phyloP scores from a whole-genome alignment of 2,329 filamentous ascomycete species.

The Alternaria longipes region DNA sequence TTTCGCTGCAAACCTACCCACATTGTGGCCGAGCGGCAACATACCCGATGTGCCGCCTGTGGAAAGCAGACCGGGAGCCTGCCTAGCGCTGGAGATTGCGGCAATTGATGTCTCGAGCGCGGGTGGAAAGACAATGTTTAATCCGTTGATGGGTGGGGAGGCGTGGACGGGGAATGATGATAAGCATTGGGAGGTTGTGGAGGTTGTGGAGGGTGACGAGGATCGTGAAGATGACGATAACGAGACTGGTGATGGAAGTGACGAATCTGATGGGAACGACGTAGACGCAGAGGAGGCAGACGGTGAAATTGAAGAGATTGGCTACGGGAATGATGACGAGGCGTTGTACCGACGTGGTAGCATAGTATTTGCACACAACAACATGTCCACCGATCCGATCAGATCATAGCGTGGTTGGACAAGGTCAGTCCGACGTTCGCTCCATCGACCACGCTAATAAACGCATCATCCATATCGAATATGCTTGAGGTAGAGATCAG shows the following conservation, averaged over 20 bases:
- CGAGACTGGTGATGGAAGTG: not conserved
- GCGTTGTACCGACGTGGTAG: not conserved
- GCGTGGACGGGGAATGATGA: not conserved
- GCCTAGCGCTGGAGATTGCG: not conserved
- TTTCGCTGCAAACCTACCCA: not conserved
- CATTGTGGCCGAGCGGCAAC: not conserved
- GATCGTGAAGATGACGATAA: not conserved
- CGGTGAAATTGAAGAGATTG: accelerated
- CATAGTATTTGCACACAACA: accelerated
- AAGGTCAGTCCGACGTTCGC: not conserved
- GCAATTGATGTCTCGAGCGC: not conserved
- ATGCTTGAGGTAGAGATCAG: too few species aligned
- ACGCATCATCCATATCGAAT: too few species aligned
- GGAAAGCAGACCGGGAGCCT: not conserved
- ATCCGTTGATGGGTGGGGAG: not conserved
- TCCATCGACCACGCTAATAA: not conserved
- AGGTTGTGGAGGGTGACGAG: not conserved
- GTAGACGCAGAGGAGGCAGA: not conserved
- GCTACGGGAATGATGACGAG: not conserved
- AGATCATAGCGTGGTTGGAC: not conserved
- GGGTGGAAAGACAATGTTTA: not conserved
- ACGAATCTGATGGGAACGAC: accelerated
- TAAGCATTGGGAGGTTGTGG: not conserved
- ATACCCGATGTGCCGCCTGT: not conserved
- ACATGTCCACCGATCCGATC: not conserved